These are phyloP conservation scores for Telopea speciosissima DNA, from an alignment of 177 flowering plant genomes.

Conservation along the genomic window DNA sequence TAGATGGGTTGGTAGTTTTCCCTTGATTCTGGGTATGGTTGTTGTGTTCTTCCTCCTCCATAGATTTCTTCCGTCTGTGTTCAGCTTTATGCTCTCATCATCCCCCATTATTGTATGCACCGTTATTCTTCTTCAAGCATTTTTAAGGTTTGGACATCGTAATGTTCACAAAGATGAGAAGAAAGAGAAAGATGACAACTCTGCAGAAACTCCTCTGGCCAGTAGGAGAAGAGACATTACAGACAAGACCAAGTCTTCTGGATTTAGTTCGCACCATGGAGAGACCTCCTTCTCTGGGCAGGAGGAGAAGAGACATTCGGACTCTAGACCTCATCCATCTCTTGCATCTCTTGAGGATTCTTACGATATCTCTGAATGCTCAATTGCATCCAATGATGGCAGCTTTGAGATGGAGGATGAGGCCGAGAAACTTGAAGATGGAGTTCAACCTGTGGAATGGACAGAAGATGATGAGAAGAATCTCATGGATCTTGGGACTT, in stretches of 20 bases:
- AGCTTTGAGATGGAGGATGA: constrained; percentile 43
- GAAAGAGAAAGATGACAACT: constrained; percentile 27
- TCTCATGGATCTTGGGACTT: constrained; percentile 67
- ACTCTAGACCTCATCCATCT: no score
- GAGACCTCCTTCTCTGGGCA: constrained; percentile 45
- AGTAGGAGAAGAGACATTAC: constrained; percentile 20
- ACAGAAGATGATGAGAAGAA: constrained; percentile 86
- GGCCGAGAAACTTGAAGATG: constrained; percentile 37
- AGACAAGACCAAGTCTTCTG: constrained; percentile 21
- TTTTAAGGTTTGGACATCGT: neutral
- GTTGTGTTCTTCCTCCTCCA: neutral
- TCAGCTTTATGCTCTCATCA: neutral
- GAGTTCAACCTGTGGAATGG: constrained; percentile 62
- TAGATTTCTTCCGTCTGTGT: neutral
- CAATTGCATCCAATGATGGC: constrained; percentile 27
- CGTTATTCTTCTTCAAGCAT: neutral
- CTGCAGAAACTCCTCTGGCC: constrained; percentile 20
- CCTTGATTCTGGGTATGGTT: neutral
- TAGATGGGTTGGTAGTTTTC: neutral
- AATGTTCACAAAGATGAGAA: constrained; percentile 34
- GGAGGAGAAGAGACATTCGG: no score
- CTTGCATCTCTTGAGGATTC: constrained; percentile 64
- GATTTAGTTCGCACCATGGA: constrained; percentile 33
- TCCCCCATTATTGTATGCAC: constrained; percentile 1
- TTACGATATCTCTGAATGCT: constrained; percentile 37